Base-by-base conservation (phyloP, 2,329 filamentous ascomycete species). In the Verticillium albo-atrum region DNA sequence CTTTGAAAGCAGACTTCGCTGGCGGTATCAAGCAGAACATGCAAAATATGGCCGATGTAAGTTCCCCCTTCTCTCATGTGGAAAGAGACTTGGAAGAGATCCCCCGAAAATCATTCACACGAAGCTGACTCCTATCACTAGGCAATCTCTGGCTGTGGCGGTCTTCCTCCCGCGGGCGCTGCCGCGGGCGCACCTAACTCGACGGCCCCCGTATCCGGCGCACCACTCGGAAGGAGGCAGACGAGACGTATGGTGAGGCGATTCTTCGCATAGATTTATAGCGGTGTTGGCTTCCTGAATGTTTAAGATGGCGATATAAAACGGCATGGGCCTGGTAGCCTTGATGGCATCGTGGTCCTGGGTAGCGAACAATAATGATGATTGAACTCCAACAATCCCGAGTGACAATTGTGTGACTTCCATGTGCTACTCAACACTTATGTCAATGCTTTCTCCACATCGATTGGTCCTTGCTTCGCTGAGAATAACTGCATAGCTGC, bases 21-120 rank as follows among this genome's bases (percentile, higher is more conserved):
- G 61, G 60, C 2, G 61, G 61, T 55, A 62, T 61, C 28, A 61
- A 62, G 54, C 60, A 62, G 25, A 62, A 62, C 27, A 62, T 62
- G 57, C 58, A 62, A 32, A 62, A 62, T 23, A 60, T 61, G 28
- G 56, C 61, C 30, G 55, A 52, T 35, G 61, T 62, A 37, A 23
- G 61, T 59, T 2, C 25, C 20, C 14, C 20, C 20, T 25, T 23
- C 4, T 3, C 7, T 20, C 12, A 17, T n/a, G n/a, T n/a, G n/a
- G n/a, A n/a, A n/a, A n/a, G n/a, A n/a, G 5, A 5, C 20, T 14
- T 6, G 25, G 10, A 5, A 4, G 12, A 14, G 14, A 20, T 6
- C 23, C 6, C 3, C 20, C 7, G 2, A 10, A 14, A 12, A 3
- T 14, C 9, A 6, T 50, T 25, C 9, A 7, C 2, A n/a, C 17